Evolutionary conservation across 140 eudicot species (phyloP).

Genomic region (Bidens hawaiensis): DNA sequence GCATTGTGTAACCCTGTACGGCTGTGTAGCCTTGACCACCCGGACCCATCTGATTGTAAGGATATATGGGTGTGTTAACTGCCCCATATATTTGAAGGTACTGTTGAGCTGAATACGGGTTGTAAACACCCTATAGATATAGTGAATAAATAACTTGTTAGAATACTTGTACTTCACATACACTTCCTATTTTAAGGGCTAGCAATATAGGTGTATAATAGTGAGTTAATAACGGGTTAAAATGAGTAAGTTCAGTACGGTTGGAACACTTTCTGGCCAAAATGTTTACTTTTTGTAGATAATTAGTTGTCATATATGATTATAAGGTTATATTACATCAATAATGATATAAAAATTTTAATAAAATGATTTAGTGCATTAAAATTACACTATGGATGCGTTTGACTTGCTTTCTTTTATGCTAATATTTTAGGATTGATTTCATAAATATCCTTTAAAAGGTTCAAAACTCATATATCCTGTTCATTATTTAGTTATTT

Average conservation of each 20-base stretch:
- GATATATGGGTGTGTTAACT: constrained; percentile 59
- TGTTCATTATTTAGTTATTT: too few species aligned
- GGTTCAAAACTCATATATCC: too few species aligned
- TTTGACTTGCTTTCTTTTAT: not conserved
- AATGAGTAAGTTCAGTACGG: too few species aligned
- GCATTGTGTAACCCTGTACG: constrained; percentile 68
- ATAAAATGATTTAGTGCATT: not conserved
- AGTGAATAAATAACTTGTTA: not conserved
- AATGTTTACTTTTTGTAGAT: not conserved
- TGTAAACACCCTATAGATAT: constrained; percentile 63
- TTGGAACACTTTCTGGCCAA: not conserved
- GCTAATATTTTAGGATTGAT: not conserved
- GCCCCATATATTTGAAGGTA: constrained; percentile 78
- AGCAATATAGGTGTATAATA: too few species aligned
- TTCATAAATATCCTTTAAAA: too few species aligned
- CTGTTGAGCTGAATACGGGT: constrained; percentile 75
- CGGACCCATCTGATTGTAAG: constrained; percentile 73
- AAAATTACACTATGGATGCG: not conserved
- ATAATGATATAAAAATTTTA: not conserved
- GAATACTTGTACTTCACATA: too few species aligned
- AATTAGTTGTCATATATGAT: too few species aligned
- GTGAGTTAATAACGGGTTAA: too few species aligned
- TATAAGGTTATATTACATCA: too few species aligned
- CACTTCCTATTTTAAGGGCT: too few species aligned
- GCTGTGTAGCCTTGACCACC: constrained; percentile 56